Percentiles rank a stretch among this genome's conserved stretches.
Conservation (phyloP, 2,329 filamentous ascomycete genomes). For the Alternaria atra region DNA sequence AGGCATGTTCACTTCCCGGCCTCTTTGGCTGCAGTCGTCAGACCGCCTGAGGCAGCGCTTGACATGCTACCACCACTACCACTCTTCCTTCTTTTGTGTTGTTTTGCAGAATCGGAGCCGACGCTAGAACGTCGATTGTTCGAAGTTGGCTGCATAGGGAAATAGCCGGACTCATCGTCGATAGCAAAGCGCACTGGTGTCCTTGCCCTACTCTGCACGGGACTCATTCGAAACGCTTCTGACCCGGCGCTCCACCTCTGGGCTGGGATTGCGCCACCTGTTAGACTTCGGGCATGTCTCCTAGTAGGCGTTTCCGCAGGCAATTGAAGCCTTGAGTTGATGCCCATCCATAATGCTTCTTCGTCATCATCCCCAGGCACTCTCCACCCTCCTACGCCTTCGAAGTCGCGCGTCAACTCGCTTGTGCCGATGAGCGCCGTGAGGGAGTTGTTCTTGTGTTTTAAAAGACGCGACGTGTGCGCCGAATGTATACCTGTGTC, state of each 20-base stretch:
- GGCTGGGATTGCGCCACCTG: slow-evolving; percentile 41
- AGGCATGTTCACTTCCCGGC: slow-evolving; percentile 13
- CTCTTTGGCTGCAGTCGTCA: slow-evolving; percentile 24
- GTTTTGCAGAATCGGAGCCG: slow-evolving; percentile 31
- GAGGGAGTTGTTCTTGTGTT: slow-evolving; percentile 46
- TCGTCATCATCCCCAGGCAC: slow-evolving; percentile 51
- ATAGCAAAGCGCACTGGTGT: slow-evolving; percentile 39
- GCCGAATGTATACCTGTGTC: slow-evolving; percentile 26
- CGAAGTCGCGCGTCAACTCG: slow-evolving; percentile 52
- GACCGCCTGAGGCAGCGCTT: slow-evolving; percentile 20
- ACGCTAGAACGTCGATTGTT: slow-evolving; percentile 28
- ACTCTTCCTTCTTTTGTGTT: slow-evolving; percentile 40
- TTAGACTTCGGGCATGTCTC: slow-evolving; percentile 45
- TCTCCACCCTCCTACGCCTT: slow-evolving; percentile 56
- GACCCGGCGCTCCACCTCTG: slow-evolving; percentile 43
- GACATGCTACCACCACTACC: slow-evolving; percentile 35
- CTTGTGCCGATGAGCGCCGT: slow-evolving; percentile 46
- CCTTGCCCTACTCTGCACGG: slow-evolving; percentile 47
- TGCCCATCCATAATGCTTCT: slow-evolving; percentile 56
- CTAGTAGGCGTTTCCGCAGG: slow-evolving; percentile 41
- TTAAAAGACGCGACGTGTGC: slow-evolving; percentile 25
- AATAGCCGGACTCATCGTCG: slow-evolving; percentile 37
- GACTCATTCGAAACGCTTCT: slow-evolving; percentile 50
- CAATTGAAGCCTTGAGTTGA: slow-evolving; percentile 54
- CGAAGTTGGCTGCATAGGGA: slow-evolving; percentile 31